Evolutionary conservation across 257 asterid species (phyloP), one percentile per base, ranked within the genome.

Genomic region (Scutellaria barbata): DNA sequence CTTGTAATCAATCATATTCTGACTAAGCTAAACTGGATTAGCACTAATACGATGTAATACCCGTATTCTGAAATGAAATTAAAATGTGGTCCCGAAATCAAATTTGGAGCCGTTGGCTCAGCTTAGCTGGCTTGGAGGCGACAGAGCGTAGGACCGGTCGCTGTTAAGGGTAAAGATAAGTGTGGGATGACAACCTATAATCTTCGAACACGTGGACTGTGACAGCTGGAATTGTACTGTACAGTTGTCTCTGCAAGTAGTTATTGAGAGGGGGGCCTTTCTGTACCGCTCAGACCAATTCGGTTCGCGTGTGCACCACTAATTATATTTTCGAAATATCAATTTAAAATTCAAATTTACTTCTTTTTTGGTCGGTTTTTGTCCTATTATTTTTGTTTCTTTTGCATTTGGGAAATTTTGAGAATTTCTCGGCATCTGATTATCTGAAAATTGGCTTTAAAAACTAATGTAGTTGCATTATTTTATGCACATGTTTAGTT

Each of bases 151-250:
- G 63, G 93, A 77, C 63, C 12, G 67, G 90, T 90, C 94, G 54
- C 85, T 84, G 77, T 84, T 76, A 42, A 61, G 70, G 76, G 59
- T n/a, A 77, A 82, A 75, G 71, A 53, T 59, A 72, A 40, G 87
- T 62, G 66, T 33, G 3, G 63, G 40, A 66, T 48, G 20, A 2
- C 7, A 42, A 10, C 92, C 77, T 87, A 84, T 87, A 5, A 45
- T 0, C 0, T 0, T 0, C 0, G 0, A 5, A 45, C 88, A 87
- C 94, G 85, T 84, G 85, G 74, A 30, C 1, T 1, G 1, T 9
- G 22, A 84, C 96, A 87, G 96, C 92, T 90, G 95, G 46, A 77
- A 56, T 61, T 73, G 60, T 33, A 76, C 45, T 78, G 80, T 78
- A 77, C 88, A 85, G 90, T 54, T 88, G 90, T 88, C 83, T 45